These are phyloP conservation scores for Microcyclospora pomicola DNA, from an alignment of 2,329 filamentous ascomycete species.

Conservation along the genomic window DNA sequence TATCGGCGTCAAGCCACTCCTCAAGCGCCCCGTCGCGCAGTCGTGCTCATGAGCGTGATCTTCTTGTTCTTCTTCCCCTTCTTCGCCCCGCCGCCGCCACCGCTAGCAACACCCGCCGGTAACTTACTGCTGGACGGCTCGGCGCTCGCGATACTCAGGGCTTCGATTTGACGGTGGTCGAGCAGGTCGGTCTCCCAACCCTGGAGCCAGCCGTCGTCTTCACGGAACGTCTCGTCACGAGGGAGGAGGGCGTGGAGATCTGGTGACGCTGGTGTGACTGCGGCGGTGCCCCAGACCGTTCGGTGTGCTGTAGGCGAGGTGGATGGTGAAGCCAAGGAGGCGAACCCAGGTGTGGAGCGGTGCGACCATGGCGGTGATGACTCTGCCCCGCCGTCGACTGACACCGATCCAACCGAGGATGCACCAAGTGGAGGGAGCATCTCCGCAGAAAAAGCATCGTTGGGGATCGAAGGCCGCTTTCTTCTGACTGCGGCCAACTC, in stretches of 20 bases:
- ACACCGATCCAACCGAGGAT: slow-evolving; percentile 1
- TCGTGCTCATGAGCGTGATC: slow-evolving; percentile 56
- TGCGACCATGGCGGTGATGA: slow-evolving; percentile 36
- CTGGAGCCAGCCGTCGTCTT: slow-evolving; percentile 74
- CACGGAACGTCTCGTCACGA: slow-evolving; percentile 23
- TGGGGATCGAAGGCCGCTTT: slow-evolving; percentile 38
- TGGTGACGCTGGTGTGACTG: slow-evolving; percentile 45
- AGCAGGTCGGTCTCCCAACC: slow-evolving; percentile 68
- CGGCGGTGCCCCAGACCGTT: slow-evolving; percentile 87
- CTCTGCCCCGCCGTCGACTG: slow-evolving; percentile 23
- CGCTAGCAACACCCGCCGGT: slow-evolving; percentile 9
- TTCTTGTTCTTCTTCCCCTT: slow-evolving; percentile 55
- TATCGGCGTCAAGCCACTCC: too few relatives aligned
- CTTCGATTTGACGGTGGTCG: slow-evolving; percentile 46
- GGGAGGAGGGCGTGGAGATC: slow-evolving; percentile 33
- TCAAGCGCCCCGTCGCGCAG: slow-evolving; percentile 20
- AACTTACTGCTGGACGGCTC: slow-evolving; percentile 11
- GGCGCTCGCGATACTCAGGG: slow-evolving; percentile 19
- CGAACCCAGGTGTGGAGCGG: slow-evolving; percentile 49
- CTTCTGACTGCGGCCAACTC: slow-evolving; percentile 55
- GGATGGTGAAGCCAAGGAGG: slow-evolving; percentile 59
- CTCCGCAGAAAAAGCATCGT: slow-evolving; percentile 24
- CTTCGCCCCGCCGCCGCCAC: slow-evolving; percentile 23
- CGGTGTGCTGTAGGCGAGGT: slow-evolving; percentile 62
- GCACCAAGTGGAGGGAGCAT: slow-evolving; percentile 9